A percentile compares a stretch with the other conserved stretches of the same genome.
Evolutionary conservation across 2,329 filamentous ascomycete species (phyloP).

Genomic region (Cercospora citrullina): DNA sequence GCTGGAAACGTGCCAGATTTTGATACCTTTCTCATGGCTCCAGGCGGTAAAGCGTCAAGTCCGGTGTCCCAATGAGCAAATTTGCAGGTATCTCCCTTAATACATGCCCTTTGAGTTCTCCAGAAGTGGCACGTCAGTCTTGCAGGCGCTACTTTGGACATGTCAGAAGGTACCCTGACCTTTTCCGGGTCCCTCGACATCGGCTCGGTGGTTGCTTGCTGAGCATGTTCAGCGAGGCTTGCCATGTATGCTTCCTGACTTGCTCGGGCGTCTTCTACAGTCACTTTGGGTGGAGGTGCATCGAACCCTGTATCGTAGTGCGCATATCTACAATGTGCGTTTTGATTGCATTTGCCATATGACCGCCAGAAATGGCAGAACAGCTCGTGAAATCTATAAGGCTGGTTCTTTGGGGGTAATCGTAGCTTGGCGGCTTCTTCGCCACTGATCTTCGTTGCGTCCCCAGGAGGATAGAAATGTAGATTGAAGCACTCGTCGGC

Average conservation of each 20-base stretch:
- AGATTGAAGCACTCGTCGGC: constrained; percentile 10
- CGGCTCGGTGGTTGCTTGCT: background rate
- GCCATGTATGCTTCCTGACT: background rate
- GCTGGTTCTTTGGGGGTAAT: background rate
- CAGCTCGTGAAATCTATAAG: background rate
- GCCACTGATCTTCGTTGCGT: background rate
- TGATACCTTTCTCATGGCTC: constrained; percentile 4
- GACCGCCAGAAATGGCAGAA: constrained; percentile 1
- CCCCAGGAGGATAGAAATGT: constrained; percentile 11
- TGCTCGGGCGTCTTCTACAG: constrained; percentile 4
- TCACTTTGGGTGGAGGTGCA: constrained; percentile 11
- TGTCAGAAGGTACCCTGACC: background rate
- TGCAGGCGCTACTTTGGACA: background rate
- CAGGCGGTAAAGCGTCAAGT: constrained; percentile 20
- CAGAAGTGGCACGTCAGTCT: constrained; percentile 28
- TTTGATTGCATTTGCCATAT: constrained; percentile 4
- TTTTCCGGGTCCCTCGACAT: constrained; percentile 7
- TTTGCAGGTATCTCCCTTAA: constrained; percentile 16
- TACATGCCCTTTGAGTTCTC: constrained; percentile 20
- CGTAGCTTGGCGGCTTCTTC: background rate
- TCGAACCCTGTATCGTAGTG: constrained; percentile 27
- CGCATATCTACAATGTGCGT: constrained; percentile 28
- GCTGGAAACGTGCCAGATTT: background rate
- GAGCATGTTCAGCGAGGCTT: background rate
- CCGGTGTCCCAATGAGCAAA: constrained; percentile 30